Evolutionary conservation across 176 grass and related monocot genomes (phyloP).

Genomic region (Oryza meyeriana): DNA sequence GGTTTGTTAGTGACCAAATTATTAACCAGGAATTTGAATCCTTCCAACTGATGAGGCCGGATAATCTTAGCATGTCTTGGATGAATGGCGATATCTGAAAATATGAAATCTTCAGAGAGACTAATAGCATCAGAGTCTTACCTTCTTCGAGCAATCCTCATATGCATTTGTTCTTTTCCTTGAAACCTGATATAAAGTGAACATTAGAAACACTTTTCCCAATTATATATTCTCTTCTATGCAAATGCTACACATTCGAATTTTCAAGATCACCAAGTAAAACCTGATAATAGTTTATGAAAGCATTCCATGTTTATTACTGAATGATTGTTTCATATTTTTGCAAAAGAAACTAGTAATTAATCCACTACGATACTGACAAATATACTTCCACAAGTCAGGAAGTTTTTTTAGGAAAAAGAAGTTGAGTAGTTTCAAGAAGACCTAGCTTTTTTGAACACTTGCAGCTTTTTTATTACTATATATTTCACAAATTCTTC

Average conservation of each 20-base stretch:
- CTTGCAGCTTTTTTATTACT: neutral
- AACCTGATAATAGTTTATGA: neutral
- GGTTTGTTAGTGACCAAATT: slow-evolving; percentile 75
- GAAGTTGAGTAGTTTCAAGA: neutral
- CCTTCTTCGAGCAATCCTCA: slow-evolving; percentile 27
- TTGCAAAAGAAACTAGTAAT: neutral
- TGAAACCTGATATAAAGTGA: slow-evolving; percentile 49
- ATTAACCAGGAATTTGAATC: slow-evolving; percentile 87
- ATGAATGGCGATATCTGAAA: slow-evolving; percentile 60
- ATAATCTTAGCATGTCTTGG: slow-evolving; percentile 65
- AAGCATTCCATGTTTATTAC: neutral
- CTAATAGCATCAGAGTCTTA: slow-evolving; percentile 37
- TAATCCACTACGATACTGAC: neutral
- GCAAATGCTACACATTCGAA: neutral
- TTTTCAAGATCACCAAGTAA: neutral
- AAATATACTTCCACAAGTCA: neutral
- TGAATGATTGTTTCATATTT: neutral
- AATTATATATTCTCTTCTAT: neutral
- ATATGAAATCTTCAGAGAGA: slow-evolving; percentile 58
- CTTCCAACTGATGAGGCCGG: slow-evolving; percentile 58
- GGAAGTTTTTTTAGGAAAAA: neutral
- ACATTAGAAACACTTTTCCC: slow-evolving; percentile 12
- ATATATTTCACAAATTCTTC: neutral
- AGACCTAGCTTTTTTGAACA: neutral
- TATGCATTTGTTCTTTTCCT: slow-evolving; percentile 37